phyloP scores from a whole-genome alignment of 2,329 filamentous ascomycete genomes.

The Pseudophaeomoniella oleicola region DNA sequence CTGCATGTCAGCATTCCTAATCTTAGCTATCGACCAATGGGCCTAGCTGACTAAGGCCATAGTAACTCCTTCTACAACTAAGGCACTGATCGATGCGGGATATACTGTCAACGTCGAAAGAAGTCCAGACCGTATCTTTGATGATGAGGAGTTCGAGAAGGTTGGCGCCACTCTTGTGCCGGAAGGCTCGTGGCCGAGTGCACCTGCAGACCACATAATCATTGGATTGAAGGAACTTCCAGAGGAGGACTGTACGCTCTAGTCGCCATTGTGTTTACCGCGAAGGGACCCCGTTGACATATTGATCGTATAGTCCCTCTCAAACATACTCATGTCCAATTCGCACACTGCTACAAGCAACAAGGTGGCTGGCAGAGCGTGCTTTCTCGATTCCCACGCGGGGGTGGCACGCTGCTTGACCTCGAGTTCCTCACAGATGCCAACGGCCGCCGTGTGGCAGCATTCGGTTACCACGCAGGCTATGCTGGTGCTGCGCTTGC shows the following conservation, averaged over 20 bases:
- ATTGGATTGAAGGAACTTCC: conserved; percentile 67
- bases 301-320: conserved; percentile 37
- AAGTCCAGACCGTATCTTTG: conserved; percentile 49
- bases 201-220: conserved; percentile 54
- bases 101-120: conserved; percentile 56
- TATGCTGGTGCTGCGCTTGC: conserved; percentile 58
- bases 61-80: conserved; percentile 37
- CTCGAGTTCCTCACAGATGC: conserved; percentile 74
- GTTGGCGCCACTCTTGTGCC: conserved; percentile 52
- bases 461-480: conserved; percentile 53
- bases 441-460: conserved; percentile 29
- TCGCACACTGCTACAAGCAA: conserved; percentile 62
- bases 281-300: background rate
- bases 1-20: conserved; percentile 7
- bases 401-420: conserved; percentile 65
- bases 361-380: conserved; percentile 68
- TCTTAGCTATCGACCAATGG: background rate
- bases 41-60: conserved; percentile 10
- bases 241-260: conserved; percentile 35
- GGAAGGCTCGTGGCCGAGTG: conserved; percentile 53
- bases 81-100: conserved; percentile 52
- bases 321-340: conserved; percentile 58
- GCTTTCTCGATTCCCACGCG: conserved; percentile 63
- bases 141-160: conserved; percentile 42
- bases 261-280: conserved; percentile 3